These are phyloP conservation scores for Hylodesmum podocarpum DNA, from an alignment of 306 rosid genomes.

Conservation along the genomic window DNA sequence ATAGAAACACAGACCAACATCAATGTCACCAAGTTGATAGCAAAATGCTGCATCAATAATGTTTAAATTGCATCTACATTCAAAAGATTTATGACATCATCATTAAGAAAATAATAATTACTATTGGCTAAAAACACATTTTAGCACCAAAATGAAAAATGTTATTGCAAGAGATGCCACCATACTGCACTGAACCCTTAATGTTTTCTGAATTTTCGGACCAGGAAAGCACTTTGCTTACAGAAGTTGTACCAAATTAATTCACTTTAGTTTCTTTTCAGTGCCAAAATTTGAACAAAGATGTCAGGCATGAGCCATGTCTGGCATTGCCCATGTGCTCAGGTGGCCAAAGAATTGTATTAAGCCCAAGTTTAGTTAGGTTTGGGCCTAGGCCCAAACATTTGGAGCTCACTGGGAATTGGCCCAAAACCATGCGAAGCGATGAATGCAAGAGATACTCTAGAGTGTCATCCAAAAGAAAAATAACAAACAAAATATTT, in stretches of 20 bases:
- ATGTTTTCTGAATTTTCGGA: background rate
- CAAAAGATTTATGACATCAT: background rate
- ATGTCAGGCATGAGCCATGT: background rate
- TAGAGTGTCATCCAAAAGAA: background rate
- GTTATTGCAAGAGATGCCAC: background rate
- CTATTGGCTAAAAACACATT: background rate
- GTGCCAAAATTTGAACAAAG: background rate
- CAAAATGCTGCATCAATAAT: background rate
- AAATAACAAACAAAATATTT: background rate
- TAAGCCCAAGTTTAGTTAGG: background rate
- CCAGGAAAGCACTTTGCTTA: background rate
- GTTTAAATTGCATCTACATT: background rate
- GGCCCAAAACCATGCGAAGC: background rate
- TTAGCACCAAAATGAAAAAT: background rate
- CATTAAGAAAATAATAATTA: background rate
- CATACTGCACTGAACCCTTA: background rate
- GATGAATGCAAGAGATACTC: background rate
- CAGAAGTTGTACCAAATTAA: background rate
- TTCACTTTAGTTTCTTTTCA: background rate
- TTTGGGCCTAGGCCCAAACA: background rate
- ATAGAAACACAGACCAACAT: conserved; percentile 24
- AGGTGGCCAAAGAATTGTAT: background rate
- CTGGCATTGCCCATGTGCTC: background rate
- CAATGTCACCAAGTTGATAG: conserved; percentile 5
- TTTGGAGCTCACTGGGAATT: background rate